phyloP scores from a whole-genome alignment of 2,329 filamentous ascomycete species.

The Pseudogymnoascus sp. region DNA sequence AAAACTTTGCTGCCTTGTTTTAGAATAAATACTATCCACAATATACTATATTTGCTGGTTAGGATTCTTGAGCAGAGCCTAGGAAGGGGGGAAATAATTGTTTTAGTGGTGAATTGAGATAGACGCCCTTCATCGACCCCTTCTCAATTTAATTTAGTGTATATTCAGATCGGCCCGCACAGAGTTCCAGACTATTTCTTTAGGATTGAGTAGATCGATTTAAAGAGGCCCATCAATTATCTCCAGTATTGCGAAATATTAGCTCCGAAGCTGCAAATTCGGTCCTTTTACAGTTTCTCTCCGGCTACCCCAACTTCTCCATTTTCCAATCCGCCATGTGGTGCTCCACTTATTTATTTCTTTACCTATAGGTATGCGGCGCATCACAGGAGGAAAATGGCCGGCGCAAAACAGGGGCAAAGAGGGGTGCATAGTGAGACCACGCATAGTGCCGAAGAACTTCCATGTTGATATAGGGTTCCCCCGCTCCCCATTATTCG shows the following conservation, averaged over 20 bases:
- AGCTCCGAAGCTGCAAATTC: not conserved
- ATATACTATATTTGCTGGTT: not conserved
- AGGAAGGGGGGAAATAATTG: not conserved
- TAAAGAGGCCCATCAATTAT: not conserved
- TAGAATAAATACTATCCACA: not conserved
- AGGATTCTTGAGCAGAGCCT: not conserved
- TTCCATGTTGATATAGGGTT: too few relatives aligned
- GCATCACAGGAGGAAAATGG: not conserved
- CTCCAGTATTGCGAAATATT: not conserved
- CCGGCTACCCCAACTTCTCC: not conserved
- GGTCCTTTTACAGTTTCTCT: not conserved
- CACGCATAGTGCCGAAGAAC: too few relatives aligned
- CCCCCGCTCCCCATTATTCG: not conserved
- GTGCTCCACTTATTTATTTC: too few relatives aligned
- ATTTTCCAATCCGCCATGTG: not conserved
- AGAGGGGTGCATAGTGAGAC: too few relatives aligned
- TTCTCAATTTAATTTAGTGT: not conserved
- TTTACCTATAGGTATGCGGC: not conserved
- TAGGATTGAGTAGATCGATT: not conserved
- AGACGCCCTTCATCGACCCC: not conserved
- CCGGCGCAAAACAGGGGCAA: not conserved
- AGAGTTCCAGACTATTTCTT: not conserved
- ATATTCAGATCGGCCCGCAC: not conserved
- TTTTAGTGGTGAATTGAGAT: not conserved
- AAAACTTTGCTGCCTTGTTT: not conserved